These are phyloP conservation scores for Ehretia macrophylla DNA, from an alignment of 257 asterid species.

Conservation along the genomic window DNA sequence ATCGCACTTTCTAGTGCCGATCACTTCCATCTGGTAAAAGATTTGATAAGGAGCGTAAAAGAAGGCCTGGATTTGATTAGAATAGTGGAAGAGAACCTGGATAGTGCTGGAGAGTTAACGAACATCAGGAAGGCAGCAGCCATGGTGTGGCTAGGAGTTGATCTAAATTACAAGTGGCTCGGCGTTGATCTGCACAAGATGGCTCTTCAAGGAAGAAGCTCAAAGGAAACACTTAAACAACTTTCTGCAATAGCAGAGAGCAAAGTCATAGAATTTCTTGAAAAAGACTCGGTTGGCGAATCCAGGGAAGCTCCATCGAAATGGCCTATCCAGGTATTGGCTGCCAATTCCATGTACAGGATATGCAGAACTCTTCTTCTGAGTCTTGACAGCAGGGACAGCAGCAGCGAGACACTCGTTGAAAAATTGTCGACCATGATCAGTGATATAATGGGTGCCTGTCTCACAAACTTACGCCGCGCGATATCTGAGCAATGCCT, in stretches of 20 bases:
- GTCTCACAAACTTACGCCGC: constrained; percentile 56
- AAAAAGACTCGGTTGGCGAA: constrained; percentile 28
- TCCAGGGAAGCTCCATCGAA: constrained; percentile 37
- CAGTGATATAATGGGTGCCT: constrained; percentile 55
- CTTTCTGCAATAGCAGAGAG: constrained; percentile 53
- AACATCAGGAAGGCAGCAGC: constrained; percentile 65
- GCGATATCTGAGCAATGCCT: constrained; percentile 52
- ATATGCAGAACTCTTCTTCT: constrained; percentile 59
- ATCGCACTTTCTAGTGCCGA: constrained; percentile 39
- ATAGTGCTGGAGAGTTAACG: constrained; percentile 26
- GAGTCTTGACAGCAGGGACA: constrained; percentile 19
- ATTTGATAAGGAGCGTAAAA: constrained; percentile 38
- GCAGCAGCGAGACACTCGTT: constrained; percentile 33
- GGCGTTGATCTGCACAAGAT: constrained; percentile 53
- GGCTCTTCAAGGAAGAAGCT: constrained; percentile 26
- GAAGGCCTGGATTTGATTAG: constrained; percentile 56
- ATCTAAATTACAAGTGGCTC: constrained; percentile 61
- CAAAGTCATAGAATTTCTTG: constrained; percentile 37
- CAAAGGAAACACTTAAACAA: constrained; percentile 41
- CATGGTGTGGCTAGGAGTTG: constrained; percentile 54
- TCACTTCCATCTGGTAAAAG: constrained; percentile 25
- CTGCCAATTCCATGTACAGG: constrained; percentile 76
- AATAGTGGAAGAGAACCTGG: constrained; percentile 43
- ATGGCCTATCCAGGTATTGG: constrained; percentile 62
- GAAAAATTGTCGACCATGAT: constrained; percentile 45